Percentiles rank a stretch among this genome's conserved stretches.
These are phyloP conservation scores for Botrytis deweyae DNA, from an alignment of 2,329 filamentous ascomycete species.

Conservation along the genomic window DNA sequence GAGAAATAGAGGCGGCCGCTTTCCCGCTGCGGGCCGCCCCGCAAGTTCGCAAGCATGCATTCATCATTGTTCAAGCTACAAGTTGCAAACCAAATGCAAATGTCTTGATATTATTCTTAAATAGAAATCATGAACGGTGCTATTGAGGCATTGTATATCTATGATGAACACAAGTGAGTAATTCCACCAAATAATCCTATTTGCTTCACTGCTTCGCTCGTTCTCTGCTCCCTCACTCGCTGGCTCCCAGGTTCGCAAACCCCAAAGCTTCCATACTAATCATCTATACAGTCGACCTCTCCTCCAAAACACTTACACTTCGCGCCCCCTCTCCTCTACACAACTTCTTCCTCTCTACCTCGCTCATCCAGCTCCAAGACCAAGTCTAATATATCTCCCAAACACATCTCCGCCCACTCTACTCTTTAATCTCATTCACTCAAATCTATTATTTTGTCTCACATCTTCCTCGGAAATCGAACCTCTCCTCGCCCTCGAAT, in stretches of 20 bases:
- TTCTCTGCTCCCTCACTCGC: not conserved
- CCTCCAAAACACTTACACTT: constrained; percentile 85
- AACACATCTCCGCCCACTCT: constrained; percentile 82
- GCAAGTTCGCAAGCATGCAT: constrained; percentile 15
- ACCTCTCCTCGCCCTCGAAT: constrained; percentile 86
- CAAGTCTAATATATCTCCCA: constrained; percentile 81
- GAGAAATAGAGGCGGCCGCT: constrained; percentile 26
- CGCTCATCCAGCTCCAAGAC: constrained; percentile 74
- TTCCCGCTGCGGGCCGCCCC: constrained; percentile 12
- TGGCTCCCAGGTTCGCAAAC: not conserved
- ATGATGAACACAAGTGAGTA: constrained; percentile 86
- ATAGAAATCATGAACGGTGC: constrained; percentile 69
- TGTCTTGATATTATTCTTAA: constrained; percentile 25
- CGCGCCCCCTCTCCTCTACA: constrained; percentile 72
- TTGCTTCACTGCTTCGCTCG: constrained; percentile 29
- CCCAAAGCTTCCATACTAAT: constrained; percentile 5
- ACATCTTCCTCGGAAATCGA: constrained; percentile 85
- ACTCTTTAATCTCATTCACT: constrained; percentile 84
- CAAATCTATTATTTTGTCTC: constrained; percentile 80
- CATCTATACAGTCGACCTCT: constrained; percentile 66
- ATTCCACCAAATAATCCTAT: constrained; percentile 9
- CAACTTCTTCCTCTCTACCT: constrained; percentile 85
- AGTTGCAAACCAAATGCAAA: constrained; percentile 25
- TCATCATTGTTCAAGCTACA: not conserved
- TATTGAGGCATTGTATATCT: constrained; percentile 95